Evolutionary conservation across 768 basidiomycete species (phyloP).

Genomic region (Fistulinella prunicolor): DNA sequence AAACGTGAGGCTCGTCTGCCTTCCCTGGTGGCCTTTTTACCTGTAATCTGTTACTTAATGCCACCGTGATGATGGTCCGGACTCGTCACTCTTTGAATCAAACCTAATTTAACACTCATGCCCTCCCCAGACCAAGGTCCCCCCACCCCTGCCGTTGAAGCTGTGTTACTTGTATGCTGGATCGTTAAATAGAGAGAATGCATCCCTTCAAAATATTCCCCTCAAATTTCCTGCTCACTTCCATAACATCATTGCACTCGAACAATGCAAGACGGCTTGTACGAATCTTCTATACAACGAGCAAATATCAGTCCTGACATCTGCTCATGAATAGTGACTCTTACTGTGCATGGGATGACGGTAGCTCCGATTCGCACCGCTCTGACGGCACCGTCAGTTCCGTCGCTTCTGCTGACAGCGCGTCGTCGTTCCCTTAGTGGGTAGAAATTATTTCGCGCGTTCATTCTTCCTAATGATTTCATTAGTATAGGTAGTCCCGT

Average conservation of each 20-base stretch:
- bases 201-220: background rate
- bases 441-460: slow-evolving; percentile 1
- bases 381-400: background rate
- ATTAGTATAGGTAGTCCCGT: background rate
- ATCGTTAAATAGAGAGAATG: background rate
- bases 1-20: background rate
- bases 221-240: background rate
- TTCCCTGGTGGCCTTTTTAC: too few species aligned
- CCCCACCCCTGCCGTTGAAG: background rate
- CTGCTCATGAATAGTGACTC: slow-evolving; percentile 1
- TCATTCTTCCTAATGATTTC: slow-evolving; percentile 4
- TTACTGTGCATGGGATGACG: background rate
- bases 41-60: too few species aligned
- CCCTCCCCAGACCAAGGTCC: background rate
- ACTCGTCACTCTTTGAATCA: background rate
- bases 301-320: background rate
- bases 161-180: slow-evolving; percentile 9
- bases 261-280: slow-evolving; percentile 15
- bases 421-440: slow-evolving; percentile 3
- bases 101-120: background rate
- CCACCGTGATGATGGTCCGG: too few species aligned
- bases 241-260: background rate
- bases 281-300: background rate
- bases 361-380: background rate
- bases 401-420: background rate